Evolutionary conservation across 345 rosid species (phyloP).

Genomic region (Mangifera indica): DNA sequence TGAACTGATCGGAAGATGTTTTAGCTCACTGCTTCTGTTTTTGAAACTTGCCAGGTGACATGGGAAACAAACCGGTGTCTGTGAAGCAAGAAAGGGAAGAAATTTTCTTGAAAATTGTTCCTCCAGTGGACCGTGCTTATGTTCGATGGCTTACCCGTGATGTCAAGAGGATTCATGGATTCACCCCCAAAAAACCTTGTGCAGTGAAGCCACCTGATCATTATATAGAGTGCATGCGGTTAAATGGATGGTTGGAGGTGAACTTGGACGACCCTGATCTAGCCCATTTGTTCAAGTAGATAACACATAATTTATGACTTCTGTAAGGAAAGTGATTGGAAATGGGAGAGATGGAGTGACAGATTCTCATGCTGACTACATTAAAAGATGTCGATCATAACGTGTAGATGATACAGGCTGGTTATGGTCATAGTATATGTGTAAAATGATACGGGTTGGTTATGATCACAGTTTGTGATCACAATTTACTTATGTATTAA

Average conservation of each 20-base stretch:
- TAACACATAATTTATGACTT: not conserved
- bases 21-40: not conserved
- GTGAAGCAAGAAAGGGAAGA: constrained; percentile 57
- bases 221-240: constrained; percentile 59
- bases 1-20: not conserved
- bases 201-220: constrained; percentile 68
- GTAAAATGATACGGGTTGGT: too few relatives aligned
- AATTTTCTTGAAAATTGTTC: constrained; percentile 53
- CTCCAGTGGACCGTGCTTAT: constrained; percentile 61
- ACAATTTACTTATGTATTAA: too few relatives aligned
- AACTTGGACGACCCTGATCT: constrained; percentile 76
- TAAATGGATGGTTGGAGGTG: constrained; percentile 66
- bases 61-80: constrained; percentile 72
- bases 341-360: not conserved
- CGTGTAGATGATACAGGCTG: too few relatives aligned
- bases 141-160: constrained; percentile 76
- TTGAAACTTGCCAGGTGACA: constrained; percentile 29
- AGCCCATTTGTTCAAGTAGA: constrained; percentile 56
- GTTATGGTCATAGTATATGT: too few relatives aligned
- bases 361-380: too few relatives aligned
- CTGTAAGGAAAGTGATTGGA: not conserved
- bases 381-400: too few relatives aligned
- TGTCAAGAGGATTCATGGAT: constrained; percentile 65
- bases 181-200: constrained; percentile 41
- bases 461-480: too few relatives aligned